Percentiles rank a stretch among this genome's conserved stretches.
phyloP scores from a whole-genome alignment of 371 early-diverging fungal species.

The Batkoa obscura region DNA sequence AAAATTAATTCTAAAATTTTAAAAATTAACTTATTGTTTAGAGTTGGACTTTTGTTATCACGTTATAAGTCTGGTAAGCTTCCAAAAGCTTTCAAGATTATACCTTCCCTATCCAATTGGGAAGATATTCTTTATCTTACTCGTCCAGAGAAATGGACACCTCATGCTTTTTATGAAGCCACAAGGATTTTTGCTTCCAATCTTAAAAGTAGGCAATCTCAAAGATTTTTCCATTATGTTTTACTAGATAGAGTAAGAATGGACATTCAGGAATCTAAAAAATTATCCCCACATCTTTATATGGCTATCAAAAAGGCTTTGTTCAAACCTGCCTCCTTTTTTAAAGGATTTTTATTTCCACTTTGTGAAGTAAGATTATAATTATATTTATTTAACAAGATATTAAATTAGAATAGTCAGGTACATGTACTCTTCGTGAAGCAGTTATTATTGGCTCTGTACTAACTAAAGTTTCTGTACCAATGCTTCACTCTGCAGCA shows the following conservation, averaged over 20 bases:
- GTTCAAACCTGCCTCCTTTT: constrained; percentile 93
- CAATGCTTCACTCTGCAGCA: constrained; percentile 87
- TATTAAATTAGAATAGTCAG: constrained; percentile 20
- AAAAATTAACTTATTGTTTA: constrained; percentile 8
- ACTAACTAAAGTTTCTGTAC: constrained; percentile 78
- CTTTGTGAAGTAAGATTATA: constrained; percentile 49
- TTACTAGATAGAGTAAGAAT: constrained; percentile 80
- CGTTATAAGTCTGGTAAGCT: constrained; percentile 91
- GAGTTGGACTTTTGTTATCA: constrained; percentile 72
- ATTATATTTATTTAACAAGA: background rate
- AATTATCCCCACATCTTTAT: constrained; percentile 88
- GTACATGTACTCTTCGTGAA: constrained; percentile 88
- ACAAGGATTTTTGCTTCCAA: constrained; percentile 90
- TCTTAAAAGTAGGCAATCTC: constrained; percentile 79
- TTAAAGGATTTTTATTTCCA: constrained; percentile 92
- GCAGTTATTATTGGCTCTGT: constrained; percentile 90
- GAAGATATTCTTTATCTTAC: constrained; percentile 87
- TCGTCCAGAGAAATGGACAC: constrained; percentile 82
- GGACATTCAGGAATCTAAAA: constrained; percentile 86
- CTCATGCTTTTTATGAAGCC: constrained; percentile 89
- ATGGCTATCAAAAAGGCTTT: constrained; percentile 89
- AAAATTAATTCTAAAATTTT: background rate
- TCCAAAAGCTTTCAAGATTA: constrained; percentile 97
- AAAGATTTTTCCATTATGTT: constrained; percentile 67
- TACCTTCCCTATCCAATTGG: constrained; percentile 89